phyloP scores from a whole-genome alignment of 768 basidiomycete genomes.

The Suillus hirtellus region DNA sequence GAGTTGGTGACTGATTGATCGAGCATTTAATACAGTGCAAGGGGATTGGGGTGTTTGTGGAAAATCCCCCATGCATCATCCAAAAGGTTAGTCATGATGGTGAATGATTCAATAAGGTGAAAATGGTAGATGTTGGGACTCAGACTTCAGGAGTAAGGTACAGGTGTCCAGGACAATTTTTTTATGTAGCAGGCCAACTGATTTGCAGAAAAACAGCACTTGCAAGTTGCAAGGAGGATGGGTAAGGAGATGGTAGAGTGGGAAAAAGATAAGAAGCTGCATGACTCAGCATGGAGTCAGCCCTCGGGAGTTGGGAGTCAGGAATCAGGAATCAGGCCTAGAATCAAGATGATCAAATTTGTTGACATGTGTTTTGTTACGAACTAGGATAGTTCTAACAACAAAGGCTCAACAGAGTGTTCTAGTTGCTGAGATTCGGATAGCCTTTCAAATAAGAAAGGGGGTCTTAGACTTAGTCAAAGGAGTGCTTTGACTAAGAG shows the following conservation, averaged over 20 bases:
- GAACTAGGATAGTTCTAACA: too few relatives aligned
- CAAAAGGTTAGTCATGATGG: neutral
- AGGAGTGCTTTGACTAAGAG: too few relatives aligned
- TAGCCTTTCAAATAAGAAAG: too few relatives aligned
- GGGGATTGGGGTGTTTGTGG: neutral
- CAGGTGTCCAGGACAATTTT: neutral
- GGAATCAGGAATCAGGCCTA: too few relatives aligned
- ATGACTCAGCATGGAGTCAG: neutral
- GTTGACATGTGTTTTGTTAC: too few relatives aligned
- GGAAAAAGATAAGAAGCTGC: neutral
- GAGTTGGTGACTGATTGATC: neutral
- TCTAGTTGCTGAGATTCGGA: too few relatives aligned
- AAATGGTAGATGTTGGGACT: neutral
- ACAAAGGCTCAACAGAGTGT: too few relatives aligned
- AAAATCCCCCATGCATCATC: neutral
- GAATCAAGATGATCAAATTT: too few relatives aligned
- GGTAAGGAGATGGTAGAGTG: slow-evolving; percentile 6
- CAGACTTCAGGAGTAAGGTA: neutral
- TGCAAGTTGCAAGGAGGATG: neutral
- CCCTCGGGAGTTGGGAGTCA: too few relatives aligned
- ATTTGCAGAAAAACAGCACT: neutral
- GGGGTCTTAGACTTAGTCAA: too few relatives aligned
- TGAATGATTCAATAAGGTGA: neutral
- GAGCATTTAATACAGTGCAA: neutral
- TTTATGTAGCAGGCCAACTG: neutral